Conservation (phyloP, 176 grass and related monocot species). For the Oryza longistaminata region DNA sequence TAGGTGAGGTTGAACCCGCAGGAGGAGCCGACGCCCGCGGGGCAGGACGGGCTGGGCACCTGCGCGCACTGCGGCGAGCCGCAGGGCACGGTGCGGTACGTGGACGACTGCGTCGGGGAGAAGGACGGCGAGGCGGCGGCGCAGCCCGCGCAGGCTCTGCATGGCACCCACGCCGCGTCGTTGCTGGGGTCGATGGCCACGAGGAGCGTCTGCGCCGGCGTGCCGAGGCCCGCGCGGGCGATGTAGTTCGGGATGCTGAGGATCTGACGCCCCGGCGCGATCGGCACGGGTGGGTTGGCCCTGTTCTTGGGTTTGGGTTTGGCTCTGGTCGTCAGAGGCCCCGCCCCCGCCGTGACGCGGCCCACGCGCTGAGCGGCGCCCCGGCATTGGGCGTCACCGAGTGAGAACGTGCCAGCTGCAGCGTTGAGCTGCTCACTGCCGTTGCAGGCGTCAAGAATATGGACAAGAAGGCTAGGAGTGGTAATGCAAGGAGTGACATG, state of each 20-base stretch:
- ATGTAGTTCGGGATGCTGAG: conserved; percentile 76
- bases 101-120: conserved; percentile 45
- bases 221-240: conserved; percentile 61
- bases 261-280: conserved; percentile 66
- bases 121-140: conserved; percentile 37
- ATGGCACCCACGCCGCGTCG: conserved; percentile 78
- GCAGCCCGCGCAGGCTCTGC: conserved; percentile 61
- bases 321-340: not conserved
- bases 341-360: not conserved
- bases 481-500: conserved; percentile 13
- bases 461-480: not conserved
- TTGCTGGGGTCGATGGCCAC: conserved; percentile 84
- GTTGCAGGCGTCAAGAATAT: not conserved
- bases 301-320: not conserved
- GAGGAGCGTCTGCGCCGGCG: conserved; percentile 62
- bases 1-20: conserved; percentile 75
- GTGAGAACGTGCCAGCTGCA: conserved; percentile 56
- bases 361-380: conserved; percentile 42
- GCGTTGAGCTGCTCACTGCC: conserved; percentile 43
- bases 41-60: conserved; percentile 55
- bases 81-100: conserved; percentile 51
- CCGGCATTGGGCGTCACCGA: not conserved
- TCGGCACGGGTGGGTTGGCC: conserved; percentile 43
- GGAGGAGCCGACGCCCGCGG: not conserved
- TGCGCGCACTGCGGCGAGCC: conserved; percentile 58